Percentiles rank a stretch among this genome's conserved stretches.
Evolutionary conservation across 2,329 filamentous ascomycete species (phyloP).

Genomic region (Fusarium anguioides): DNA sequence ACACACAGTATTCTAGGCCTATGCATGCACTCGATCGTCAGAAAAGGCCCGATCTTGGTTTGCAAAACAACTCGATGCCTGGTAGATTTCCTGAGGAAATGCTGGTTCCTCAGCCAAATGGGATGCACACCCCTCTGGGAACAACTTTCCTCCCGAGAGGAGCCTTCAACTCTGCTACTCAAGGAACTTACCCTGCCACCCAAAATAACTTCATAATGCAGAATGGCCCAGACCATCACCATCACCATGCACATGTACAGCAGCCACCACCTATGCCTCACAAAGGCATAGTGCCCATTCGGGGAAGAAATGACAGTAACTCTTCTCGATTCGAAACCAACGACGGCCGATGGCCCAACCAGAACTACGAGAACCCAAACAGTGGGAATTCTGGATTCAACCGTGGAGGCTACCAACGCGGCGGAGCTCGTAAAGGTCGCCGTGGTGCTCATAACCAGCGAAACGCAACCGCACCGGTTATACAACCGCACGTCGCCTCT

Average conservation of each 20-base stretch:
- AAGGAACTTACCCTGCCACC: neutral
- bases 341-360: slow-evolving; percentile 25
- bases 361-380: slow-evolving; percentile 22
- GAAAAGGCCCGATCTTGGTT: neutral
- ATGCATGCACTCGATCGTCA: neutral
- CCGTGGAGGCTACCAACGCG: slow-evolving; percentile 29
- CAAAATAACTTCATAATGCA: slow-evolving; percentile 6
- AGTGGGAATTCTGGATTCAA: neutral
- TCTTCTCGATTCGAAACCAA: slow-evolving; percentile 18
- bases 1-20: neutral
- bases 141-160: slow-evolving; percentile 12
- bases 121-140: neutral
- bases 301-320: slow-evolving; percentile 12
- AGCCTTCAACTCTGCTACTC: neutral
- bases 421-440: slow-evolving; percentile 23
- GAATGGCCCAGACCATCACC: slow-evolving; percentile 10
- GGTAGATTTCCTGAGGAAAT: neutral
- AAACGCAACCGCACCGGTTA: slow-evolving; percentile 33
- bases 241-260: slow-evolving; percentile 2
- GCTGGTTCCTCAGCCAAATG: neutral
- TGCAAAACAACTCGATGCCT: neutral
- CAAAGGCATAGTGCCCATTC: slow-evolving; percentile 1
- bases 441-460: slow-evolving; percentile 35
- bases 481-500: slow-evolving; percentile 9
- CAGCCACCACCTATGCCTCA: slow-evolving; percentile 4